phyloP scores from a whole-genome alignment of 108 stramenopile genomes.

The Pseudonitzschia multistriata region DNA sequence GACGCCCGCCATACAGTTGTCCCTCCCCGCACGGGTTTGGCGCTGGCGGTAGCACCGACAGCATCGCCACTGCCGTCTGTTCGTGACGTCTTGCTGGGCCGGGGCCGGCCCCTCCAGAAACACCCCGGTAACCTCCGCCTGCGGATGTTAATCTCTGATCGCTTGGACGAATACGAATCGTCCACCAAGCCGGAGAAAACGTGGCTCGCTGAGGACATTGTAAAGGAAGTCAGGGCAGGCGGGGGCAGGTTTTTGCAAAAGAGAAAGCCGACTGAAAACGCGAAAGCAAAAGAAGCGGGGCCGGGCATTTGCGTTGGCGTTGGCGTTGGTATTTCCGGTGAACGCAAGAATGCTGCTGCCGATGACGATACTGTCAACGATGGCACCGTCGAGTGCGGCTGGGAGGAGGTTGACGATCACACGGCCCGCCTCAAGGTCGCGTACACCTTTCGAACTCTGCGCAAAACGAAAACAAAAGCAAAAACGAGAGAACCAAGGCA shows the following conservation, averaged over 20 bases:
- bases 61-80: no score
- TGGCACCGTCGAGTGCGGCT: not conserved
- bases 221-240: constrained; percentile 18
- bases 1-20: no score
- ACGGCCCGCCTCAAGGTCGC: constrained; percentile 24
- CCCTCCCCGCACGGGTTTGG: no score
- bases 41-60: no score
- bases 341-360: no score
- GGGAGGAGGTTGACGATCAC: constrained; percentile 24
- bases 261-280: constrained; percentile 5
- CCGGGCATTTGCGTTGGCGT: no score
- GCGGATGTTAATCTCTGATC: not conserved
- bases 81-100: not conserved
- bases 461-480: not conserved
- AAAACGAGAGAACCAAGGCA: no score
- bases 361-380: no score
- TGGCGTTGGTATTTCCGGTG: no score
- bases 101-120: not conserved
- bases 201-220: constrained; percentile 23
- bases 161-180: not conserved
- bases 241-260: constrained; percentile 37
- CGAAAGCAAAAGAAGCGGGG: not conserved
- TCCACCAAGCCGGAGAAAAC: constrained; percentile 22
- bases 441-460: constrained; percentile 23
- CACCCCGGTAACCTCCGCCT: not conserved